These are phyloP conservation scores for Mycena haematopus DNA, from an alignment of 768 basidiomycete genomes.

Conservation along the genomic window DNA sequence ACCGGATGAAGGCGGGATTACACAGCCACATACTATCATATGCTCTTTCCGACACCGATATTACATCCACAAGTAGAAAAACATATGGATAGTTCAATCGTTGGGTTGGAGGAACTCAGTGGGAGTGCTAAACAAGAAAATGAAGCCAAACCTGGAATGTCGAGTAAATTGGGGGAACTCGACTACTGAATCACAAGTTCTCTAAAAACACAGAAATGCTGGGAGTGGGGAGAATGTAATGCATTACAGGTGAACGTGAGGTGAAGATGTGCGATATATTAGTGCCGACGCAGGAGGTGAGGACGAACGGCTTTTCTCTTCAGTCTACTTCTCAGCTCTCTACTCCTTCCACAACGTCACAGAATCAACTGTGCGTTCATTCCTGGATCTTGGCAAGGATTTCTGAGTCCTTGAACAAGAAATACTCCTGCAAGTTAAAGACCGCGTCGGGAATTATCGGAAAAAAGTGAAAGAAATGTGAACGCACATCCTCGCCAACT, in stretches of 20 bases:
- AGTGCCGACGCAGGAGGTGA: conserved; percentile 11
- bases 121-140: background rate
- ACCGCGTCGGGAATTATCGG: conserved; percentile 6
- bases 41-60: background rate
- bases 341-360: background rate
- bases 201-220: background rate
- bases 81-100: background rate
- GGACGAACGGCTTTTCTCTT: conserved; percentile 24
- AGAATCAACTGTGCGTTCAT: conserved; percentile 46
- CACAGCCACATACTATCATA: conserved; percentile 9
- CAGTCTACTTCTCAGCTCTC: background rate
- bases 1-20: conserved; percentile 9
- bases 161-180: background rate
- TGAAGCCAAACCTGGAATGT: background rate
- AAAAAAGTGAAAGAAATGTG: background rate
- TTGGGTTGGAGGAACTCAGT: too few species aligned
- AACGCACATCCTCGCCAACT: conserved; percentile 91
- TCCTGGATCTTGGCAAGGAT: conserved; percentile 97
- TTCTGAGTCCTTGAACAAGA: conserved; percentile 92
- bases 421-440: conserved; percentile 75
- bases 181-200: background rate
- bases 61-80: background rate
- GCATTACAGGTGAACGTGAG: conserved; percentile 17
- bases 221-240: conserved; percentile 21
- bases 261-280: conserved; percentile 20